Evolutionary conservation across 1,284 basidiomycete species (phyloP), one percentile per base, ranked within the genome.

Genomic region (Pascua guehoae): DNA sequence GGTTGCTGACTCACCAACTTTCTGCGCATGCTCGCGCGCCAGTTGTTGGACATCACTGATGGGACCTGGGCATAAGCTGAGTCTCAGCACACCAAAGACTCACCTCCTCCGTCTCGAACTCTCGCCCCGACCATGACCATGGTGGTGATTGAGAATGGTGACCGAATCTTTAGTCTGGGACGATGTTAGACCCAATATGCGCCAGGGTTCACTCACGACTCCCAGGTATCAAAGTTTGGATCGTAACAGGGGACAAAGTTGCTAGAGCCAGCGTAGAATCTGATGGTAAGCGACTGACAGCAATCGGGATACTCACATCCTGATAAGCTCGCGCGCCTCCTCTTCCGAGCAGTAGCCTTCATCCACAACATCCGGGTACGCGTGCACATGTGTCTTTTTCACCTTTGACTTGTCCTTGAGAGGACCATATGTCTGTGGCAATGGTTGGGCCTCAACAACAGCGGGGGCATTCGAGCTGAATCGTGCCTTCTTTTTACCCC

Each of bases 231-330:
- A 17, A 83, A 79, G 42, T 78, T 81, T 5, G 81, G 82, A 74
- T 94, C 89, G 67, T 91, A 92, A 18, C 92, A 85, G 40, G 91
- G 88, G 71, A 93, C 77, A 74, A 93, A 94, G 39, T 90, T 92
- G 24, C 88, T 91, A 66, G 90, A 93, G 32, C 91, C 75, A 2
- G 85, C 82, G 74, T 88, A 94, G 74, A 88, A 32, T 32, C 24
- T 32, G 24, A 32, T 32, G 7, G 24, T 32, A 32, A 32, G 24
- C 24, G 3, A 32, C 24, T 32, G 24, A 32, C 24, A 32, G 24
- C 4, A 32, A 32, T 32, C 4, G 24, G 7, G 24, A 32, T 32
- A 32, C 24, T 32, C 24, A 93, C 38, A 91, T 88, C 69, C 83
- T 81, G 77, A 93, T 91, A 47, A 94, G 76, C 58, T 91, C 88